Conservation (phyloP, 1,284 basidiomycete species). For the Moesziomyces globuligerus region DNA sequence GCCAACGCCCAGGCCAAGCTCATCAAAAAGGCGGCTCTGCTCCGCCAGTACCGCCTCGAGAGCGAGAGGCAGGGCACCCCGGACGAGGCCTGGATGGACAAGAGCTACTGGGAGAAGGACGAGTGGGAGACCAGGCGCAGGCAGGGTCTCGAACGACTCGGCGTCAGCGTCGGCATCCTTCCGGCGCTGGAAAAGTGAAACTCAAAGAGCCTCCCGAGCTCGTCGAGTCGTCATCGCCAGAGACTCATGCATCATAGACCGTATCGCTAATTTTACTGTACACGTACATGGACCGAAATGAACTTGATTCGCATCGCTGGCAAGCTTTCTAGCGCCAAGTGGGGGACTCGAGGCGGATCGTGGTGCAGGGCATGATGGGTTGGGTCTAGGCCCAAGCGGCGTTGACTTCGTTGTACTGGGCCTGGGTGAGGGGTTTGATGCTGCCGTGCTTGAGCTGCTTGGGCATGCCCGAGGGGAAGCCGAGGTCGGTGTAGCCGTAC, state of each 20-base stretch:
- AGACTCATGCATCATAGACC: not conserved
- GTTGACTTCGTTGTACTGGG: constrained; percentile 38
- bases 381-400: constrained; percentile 9
- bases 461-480: constrained; percentile 35
- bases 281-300: not conserved
- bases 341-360: too few relatives aligned
- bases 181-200: constrained; percentile 25
- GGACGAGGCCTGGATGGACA: constrained; percentile 40
- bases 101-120: constrained; percentile 26
- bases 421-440: constrained; percentile 40
- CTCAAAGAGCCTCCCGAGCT: not conserved
- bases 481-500: constrained; percentile 29
- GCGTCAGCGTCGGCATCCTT: constrained; percentile 25
- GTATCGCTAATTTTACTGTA: constrained; percentile 8
- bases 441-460: constrained; percentile 35
- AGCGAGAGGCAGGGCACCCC: constrained; percentile 26
- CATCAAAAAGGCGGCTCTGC: constrained; percentile 20
- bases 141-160: constrained; percentile 21
- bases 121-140: constrained; percentile 37
- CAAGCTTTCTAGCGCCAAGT: too few relatives aligned
- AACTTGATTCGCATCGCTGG: too few relatives aligned
- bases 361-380: too few relatives aligned
- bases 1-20: constrained; percentile 23
- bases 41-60: constrained; percentile 27
- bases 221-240: not conserved